Conservation (phyloP, 805 yeast species). For the Candida chilensis region DNA sequence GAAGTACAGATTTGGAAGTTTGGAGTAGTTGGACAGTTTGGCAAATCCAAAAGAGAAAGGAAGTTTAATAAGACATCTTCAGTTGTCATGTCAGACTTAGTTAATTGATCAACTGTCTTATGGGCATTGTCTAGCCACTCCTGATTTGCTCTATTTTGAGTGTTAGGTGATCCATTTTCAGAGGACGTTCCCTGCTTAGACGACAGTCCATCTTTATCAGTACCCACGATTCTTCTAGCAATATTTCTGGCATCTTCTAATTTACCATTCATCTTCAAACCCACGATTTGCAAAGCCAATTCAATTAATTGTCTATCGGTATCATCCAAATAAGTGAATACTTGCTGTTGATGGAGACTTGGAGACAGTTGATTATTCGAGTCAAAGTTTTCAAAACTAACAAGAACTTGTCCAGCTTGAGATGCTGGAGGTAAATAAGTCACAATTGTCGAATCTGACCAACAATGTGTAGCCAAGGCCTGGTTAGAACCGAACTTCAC, state of each 20-base stretch:
- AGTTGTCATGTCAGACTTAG: slow-evolving; percentile 33
- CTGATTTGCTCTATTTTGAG: slow-evolving; percentile 12
- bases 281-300: slow-evolving; percentile 92
- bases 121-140: slow-evolving; percentile 49
- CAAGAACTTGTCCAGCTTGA: slow-evolving; percentile 85
- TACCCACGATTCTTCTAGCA: slow-evolving; percentile 84
- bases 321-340: slow-evolving; percentile 90
- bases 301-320: slow-evolving; percentile 93
- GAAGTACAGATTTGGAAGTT: slow-evolving; percentile 75
- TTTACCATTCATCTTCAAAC: slow-evolving; percentile 92
- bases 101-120: slow-evolving; percentile 35
- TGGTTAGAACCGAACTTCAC: slow-evolving; percentile 82
- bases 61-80: slow-evolving; percentile 42
- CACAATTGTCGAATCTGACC: slow-evolving; percentile 92
- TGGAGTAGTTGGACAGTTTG: slow-evolving; percentile 55
- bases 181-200: slow-evolving; percentile 1
- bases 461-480: slow-evolving; percentile 84
- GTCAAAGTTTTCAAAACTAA: slow-evolving; percentile 59
- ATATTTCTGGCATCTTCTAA: slow-evolving; percentile 91
- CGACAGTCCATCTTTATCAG: slow-evolving; percentile 32
- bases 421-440: slow-evolving; percentile 90
- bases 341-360: slow-evolving; percentile 29
- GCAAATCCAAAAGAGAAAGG: slow-evolving; percentile 52
- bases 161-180: slow-evolving; percentile 2
- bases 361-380: slow-evolving; percentile 7